Percentiles rank a stretch among this genome's conserved stretches.
Evolutionary conservation across 345 rosid species (phyloP).

Genomic region (Trapa bicornis): DNA sequence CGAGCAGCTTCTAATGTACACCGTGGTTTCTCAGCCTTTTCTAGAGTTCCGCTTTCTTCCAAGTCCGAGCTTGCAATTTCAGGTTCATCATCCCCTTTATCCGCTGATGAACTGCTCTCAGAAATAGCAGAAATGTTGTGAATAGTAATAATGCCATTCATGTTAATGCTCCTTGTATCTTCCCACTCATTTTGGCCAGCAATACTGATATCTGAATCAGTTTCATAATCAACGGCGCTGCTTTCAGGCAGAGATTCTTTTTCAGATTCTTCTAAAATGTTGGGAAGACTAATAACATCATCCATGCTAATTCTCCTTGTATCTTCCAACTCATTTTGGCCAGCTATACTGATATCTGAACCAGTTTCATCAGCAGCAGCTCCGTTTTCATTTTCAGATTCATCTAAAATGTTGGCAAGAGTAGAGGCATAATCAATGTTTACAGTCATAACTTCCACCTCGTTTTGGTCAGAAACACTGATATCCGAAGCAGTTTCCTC

Average conservation of each 20-base stretch:
- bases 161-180: constrained; percentile 8
- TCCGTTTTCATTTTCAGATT: too few relatives aligned
- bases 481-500: too few relatives aligned
- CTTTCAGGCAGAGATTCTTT: neutral
- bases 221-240: neutral
- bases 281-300: too few relatives aligned
- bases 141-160: constrained; percentile 9
- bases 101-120: constrained; percentile 7
- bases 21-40: constrained; percentile 1
- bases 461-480: too few relatives aligned
- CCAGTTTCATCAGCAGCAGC: too few relatives aligned
- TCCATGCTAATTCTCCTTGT: too few relatives aligned
- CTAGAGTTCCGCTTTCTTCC: neutral
- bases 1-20: constrained; percentile 18
- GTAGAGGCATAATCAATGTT: too few relatives aligned
- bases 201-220: neutral
- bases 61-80: neutral
- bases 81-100: constrained; percentile 7
- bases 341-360: too few relatives aligned
- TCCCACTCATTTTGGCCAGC: constrained; percentile 7
- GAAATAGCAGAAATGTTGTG: constrained; percentile 7
- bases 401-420: too few relatives aligned
- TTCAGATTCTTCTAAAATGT: neutral
- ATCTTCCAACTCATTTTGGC: too few relatives aligned
- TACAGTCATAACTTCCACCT: too few relatives aligned